phyloP scores from a whole-genome alignment of 345 rosid species.

The Gossypium turneri region DNA sequence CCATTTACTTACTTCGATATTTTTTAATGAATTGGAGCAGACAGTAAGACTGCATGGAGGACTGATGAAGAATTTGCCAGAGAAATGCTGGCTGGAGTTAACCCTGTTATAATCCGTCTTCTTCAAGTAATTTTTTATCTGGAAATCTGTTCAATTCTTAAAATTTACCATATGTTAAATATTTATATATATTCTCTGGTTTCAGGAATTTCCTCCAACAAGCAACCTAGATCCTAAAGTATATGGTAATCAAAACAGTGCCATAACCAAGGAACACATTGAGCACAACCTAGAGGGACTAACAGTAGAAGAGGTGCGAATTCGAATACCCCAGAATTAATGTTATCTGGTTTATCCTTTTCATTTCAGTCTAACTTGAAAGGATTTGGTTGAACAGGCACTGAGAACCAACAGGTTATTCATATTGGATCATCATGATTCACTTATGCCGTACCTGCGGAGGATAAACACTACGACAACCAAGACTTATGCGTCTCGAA shows the following conservation, averaged over 20 bases:
- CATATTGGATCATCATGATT: conserved; percentile 79
- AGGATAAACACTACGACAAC: conserved; percentile 57
- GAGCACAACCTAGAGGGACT: conserved; percentile 47
- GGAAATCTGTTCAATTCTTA: neutral
- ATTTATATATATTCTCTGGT: neutral
- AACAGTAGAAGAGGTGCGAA: conserved; percentile 44
- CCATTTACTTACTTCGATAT: neutral
- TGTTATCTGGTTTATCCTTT: neutral
- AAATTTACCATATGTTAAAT: neutral
- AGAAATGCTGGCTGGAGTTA: conserved; percentile 85
- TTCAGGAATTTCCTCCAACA: conserved; percentile 68
- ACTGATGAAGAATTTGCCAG: conserved; percentile 82
- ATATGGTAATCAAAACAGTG: conserved; percentile 57
- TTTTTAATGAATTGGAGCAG: conserved; percentile 29
- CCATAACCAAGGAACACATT: conserved; percentile 46
- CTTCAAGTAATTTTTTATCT: conserved; percentile 41
- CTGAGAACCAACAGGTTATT: conserved; percentile 51
- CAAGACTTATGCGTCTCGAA: conserved; percentile 71
- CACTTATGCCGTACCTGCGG: conserved; percentile 69
- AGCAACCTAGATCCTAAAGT: conserved; percentile 55
- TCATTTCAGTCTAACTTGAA: neutral
- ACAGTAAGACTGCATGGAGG: conserved; percentile 64
- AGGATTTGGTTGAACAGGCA: conserved; percentile 40
- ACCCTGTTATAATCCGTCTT: conserved; percentile 59
- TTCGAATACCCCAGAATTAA: neutral